Evolutionary conservation across 345 rosid species (phyloP), one percentile per base, ranked within the genome.

Genomic region (Anacardium occidentale): DNA sequence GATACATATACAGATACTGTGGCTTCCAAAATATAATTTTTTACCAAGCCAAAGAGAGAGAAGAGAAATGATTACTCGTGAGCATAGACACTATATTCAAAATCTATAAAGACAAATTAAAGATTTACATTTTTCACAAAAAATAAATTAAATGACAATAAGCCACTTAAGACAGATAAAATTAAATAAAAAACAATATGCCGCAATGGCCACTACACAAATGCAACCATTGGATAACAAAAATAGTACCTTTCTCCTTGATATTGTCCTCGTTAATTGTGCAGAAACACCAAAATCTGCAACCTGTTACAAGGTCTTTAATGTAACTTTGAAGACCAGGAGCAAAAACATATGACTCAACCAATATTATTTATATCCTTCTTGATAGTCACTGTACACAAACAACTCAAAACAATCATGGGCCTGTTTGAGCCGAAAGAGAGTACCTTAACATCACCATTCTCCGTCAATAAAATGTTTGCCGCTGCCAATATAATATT

Each of bases 211-310:
- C 42, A 68, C 66, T 57, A 21, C 54, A 69, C 61, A 24, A 42
- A 70, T 22, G 45, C 67, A 48, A 45, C 65, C 64, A 73, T 62
- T 55, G 56, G 48, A 61, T 57, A 77, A 64, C 52, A 82, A 73
- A 59, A 34, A 51, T 13, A 78, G 42, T 83, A 96, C 99, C 99
- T 96, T 96, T 85, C 99, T 93, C 85, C 95, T 86, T 55, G 98
- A 96, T 83, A 96, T 96, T 50, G 99, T 96, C 80, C 98, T 90
- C 34, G 99, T 96, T 70, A 96, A 83, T 79, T 96, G 99, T 15
- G 98, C 98, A 79, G 99, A 96, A 73, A 96, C 99, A 45, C 99
- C 99, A 89, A 96, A 96, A 83, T 93, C 99, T 25, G 99, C 99
- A 78, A 96, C 99, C 99, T 96, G 89, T 77, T 56, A 75, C 65